A percentile compares a stretch with the other conserved stretches of the same genome.
These are phyloP conservation scores for Candida ovalis DNA, from an alignment of 805 yeast genomes.

Conservation along the genomic window DNA sequence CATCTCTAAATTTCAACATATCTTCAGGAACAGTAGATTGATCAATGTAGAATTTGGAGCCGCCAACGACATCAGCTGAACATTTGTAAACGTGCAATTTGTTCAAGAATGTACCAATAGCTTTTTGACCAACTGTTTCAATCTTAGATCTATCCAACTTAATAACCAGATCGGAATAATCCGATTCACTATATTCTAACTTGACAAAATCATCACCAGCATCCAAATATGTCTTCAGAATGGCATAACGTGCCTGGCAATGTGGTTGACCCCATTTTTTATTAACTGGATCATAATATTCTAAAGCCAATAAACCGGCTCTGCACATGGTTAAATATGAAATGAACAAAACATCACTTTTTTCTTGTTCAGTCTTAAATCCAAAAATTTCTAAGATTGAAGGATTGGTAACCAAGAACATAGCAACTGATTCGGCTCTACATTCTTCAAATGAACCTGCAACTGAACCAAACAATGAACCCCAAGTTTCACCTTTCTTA, in stretches of 20 bases:
- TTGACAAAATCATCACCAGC: slow-evolving; percentile 59
- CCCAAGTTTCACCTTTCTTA: slow-evolving; percentile 86
- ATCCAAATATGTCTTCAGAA: slow-evolving; percentile 67
- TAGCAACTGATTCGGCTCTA: slow-evolving; percentile 87
- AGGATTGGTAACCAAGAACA: slow-evolving; percentile 69
- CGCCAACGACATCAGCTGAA: slow-evolving; percentile 66
- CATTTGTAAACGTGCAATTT: slow-evolving; percentile 78
- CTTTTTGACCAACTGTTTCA: slow-evolving; percentile 63
- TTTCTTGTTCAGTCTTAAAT: slow-evolving; percentile 50
- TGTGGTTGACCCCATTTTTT: slow-evolving; percentile 93
- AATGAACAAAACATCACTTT: slow-evolving; percentile 58
- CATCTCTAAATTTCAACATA: slow-evolving; percentile 60
- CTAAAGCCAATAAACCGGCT: slow-evolving; percentile 80
- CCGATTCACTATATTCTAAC: slow-evolving; percentile 45
- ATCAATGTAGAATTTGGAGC: slow-evolving; percentile 58
- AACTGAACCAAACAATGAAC: slow-evolving; percentile 72
- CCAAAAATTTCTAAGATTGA: slow-evolving; percentile 73
- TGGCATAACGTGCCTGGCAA: slow-evolving; percentile 89
- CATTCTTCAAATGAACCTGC: slow-evolving; percentile 93
- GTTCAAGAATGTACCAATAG: slow-evolving; percentile 65
- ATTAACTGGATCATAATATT: slow-evolving; percentile 81
- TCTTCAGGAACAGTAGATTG: slow-evolving; percentile 68
- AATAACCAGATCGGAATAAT: slow-evolving; percentile 57
- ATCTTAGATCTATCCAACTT: slow-evolving; percentile 60
- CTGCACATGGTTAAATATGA: slow-evolving; percentile 82